Percentiles rank a stretch among this genome's conserved stretches.
Evolutionary conservation across 2,329 filamentous ascomycete genomes (phyloP).

Genomic region (Pseudogymnoascus sp.): DNA sequence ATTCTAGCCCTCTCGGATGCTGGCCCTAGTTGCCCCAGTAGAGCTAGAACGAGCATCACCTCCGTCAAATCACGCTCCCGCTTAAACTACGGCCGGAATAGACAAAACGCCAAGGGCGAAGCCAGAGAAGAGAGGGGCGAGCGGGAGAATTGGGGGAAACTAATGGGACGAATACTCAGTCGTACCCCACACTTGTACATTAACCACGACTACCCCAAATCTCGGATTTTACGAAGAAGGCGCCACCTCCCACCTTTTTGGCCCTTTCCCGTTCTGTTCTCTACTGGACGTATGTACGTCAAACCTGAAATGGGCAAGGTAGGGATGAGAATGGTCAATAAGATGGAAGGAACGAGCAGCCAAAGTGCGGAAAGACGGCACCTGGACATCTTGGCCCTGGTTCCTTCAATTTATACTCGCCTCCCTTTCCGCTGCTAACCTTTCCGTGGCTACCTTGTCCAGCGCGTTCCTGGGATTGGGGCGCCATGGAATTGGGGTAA

Average conservation of each 20-base stretch:
- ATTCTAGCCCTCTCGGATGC: conserved; percentile 5
- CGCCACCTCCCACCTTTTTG: not conserved
- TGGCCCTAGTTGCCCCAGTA: not conserved
- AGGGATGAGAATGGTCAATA: not conserved
- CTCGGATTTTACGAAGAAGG: not conserved
- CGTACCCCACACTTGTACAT: not conserved
- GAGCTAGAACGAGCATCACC: not conserved
- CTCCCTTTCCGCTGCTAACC: not conserved
- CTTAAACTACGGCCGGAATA: not conserved
- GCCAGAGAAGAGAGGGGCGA: not conserved
- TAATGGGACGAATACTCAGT: not conserved
- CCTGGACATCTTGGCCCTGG: not conserved
- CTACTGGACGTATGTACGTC: not conserved
- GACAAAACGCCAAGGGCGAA: not conserved
- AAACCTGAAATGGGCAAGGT: not conserved
- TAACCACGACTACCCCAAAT: not conserved
- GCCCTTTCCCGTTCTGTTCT: not conserved
- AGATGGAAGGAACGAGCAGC: not conserved
- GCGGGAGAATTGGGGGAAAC: not conserved
- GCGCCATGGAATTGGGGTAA: not conserved
- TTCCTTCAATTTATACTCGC: not conserved
- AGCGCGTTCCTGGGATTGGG: not conserved
- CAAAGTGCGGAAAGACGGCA: not conserved
- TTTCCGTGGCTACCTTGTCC: not conserved
- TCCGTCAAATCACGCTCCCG: not conserved